These are phyloP conservation scores for Heimioporus sp. DNA, from an alignment of 768 basidiomycete species.

Conservation along the genomic window DNA sequence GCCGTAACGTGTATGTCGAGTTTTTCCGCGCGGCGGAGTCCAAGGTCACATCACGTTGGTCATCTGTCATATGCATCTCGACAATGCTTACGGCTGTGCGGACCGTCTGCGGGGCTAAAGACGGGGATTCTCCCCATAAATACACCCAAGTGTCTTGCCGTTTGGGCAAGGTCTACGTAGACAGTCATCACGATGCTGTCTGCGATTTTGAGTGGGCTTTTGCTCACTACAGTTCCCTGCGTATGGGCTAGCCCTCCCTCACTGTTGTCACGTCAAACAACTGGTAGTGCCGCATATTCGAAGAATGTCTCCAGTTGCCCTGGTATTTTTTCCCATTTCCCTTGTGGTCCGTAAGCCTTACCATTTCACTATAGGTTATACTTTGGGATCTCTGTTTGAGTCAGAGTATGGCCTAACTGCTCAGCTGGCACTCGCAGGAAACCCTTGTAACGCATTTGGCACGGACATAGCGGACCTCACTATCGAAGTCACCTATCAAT, in stretches of 20 bases:
- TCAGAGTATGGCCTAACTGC: conserved; percentile 52
- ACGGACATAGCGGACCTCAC: conserved; percentile 55
- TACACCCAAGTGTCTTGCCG: not conserved
- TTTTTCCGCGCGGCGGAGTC: not conserved
- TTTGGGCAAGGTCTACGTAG: not conserved
- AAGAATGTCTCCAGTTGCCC: conserved; percentile 33
- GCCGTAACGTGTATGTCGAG: not conserved
- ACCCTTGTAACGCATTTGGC: conserved; percentile 65
- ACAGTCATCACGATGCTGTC: conserved; percentile 8
- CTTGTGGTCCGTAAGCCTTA: not conserved
- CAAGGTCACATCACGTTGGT: not conserved
- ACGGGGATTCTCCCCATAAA: not conserved
- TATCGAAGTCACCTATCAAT: conserved; percentile 68
- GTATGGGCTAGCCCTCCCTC: conserved; percentile 7
- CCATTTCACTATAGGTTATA: conserved; percentile 46
- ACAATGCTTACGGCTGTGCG: not conserved
- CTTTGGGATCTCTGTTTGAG: conserved; percentile 42
- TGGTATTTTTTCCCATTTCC: conserved; percentile 15
- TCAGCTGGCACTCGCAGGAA: conserved; percentile 50
- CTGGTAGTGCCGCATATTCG: conserved; percentile 14
- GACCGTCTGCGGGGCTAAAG: not conserved
- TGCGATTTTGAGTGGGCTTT: conserved; percentile 7
- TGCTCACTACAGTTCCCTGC: not conserved
- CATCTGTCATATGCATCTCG: not conserved
- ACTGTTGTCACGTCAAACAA: conserved; percentile 18